Evolutionary conservation across 352 stramenopile genomes (phyloP).

Genomic region (Phytophthora pluvialis): DNA sequence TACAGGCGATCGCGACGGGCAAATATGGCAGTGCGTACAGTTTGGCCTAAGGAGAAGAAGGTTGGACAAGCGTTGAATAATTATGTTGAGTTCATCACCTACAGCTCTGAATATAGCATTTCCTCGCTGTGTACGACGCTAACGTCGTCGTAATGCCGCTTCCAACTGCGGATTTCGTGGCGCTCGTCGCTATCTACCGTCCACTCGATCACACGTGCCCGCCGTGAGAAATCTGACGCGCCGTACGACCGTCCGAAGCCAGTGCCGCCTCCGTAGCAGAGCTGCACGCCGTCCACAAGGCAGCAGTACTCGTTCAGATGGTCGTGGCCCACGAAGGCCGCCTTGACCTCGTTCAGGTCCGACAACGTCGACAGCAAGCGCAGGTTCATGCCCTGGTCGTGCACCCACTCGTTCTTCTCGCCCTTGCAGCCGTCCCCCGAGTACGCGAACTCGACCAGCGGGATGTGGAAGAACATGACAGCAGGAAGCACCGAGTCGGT

Average conservation of each 20-base stretch:
- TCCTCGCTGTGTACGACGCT: constrained; percentile 28
- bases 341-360: constrained; percentile 65
- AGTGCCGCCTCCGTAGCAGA: constrained; percentile 63
- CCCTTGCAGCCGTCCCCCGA: constrained; percentile 34
- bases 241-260: constrained; percentile 56
- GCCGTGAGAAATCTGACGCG: constrained; percentile 35
- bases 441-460: constrained; percentile 52
- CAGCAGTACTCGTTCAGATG: constrained; percentile 71
- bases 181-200: constrained; percentile 42
- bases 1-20: no score
- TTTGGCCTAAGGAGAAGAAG: no score
- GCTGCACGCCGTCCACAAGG: constrained; percentile 45
- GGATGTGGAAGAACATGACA: constrained; percentile 79
- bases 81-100: constrained; percentile 19
- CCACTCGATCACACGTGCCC: constrained; percentile 67
- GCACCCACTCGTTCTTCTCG: constrained; percentile 49
- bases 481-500: constrained; percentile 35
- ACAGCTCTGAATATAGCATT: constrained; percentile 41
- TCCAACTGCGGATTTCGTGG: constrained; percentile 53
- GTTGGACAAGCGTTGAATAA: constrained; percentile 36
- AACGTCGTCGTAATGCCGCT: constrained; percentile 43
- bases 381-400: constrained; percentile 46
- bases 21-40: no score
- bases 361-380: constrained; percentile 50
- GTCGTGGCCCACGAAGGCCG: constrained; percentile 64